Evolutionary conservation across 306 rosid species (phyloP).

Genomic region (Senna tora): DNA sequence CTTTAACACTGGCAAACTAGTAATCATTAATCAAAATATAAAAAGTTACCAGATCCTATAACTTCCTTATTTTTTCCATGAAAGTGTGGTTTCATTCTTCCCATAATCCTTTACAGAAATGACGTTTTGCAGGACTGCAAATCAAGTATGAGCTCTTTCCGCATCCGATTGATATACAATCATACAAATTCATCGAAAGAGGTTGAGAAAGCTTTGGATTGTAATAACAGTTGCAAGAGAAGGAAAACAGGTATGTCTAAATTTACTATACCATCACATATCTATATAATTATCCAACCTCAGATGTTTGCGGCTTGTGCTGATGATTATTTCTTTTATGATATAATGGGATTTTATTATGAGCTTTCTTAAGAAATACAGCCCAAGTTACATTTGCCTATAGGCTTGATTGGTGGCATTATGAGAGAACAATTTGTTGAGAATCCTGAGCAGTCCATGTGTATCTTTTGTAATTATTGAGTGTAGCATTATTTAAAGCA

Average conservation of each 20-base stretch:
- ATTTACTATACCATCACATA: conserved; percentile 6
- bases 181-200: conserved; percentile 43
- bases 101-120: conserved; percentile 31
- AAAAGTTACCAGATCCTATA: conserved; percentile 3
- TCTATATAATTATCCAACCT: not conserved
- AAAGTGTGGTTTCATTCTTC: conserved; percentile 9
- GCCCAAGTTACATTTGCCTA: not conserved
- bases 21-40: not conserved
- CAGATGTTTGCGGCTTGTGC: conserved; percentile 1
- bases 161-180: conserved; percentile 66
- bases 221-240: conserved; percentile 56
- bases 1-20: not conserved
- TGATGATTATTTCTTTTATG: not conserved
- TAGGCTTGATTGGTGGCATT: not conserved
- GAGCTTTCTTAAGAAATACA: conserved; percentile 8
- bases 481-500: not conserved
- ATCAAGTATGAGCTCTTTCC: conserved; percentile 55
- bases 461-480: not conserved
- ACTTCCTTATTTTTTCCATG: not conserved
- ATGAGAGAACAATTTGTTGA: not conserved
- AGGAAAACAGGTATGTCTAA: conserved; percentile 66
- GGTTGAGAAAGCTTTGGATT: conserved; percentile 42
- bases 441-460: not conserved
- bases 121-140: conserved; percentile 70
- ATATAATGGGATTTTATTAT: too few relatives aligned